Evolutionary conservation across 73 alveolate species (phyloP).

Genomic region (Paramecium sexaurelia): DNA sequence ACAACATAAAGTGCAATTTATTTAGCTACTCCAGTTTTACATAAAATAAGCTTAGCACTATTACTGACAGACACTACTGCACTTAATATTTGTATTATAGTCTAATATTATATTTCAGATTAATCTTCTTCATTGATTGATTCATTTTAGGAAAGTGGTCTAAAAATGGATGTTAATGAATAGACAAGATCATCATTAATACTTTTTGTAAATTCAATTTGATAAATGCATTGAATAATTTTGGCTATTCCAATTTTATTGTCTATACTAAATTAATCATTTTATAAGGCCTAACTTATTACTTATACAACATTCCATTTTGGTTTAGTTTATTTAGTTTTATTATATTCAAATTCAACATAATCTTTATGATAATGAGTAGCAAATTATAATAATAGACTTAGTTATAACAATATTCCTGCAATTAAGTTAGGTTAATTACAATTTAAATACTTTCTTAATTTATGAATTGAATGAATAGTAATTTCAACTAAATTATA

Average conservation of each 20-base stretch:
- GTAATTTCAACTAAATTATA: neutral
- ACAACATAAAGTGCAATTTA: neutral
- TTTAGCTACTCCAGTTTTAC: constrained; percentile 8
- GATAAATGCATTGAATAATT: neutral
- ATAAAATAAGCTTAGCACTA: neutral
- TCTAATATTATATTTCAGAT: neutral
- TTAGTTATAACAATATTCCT: neutral
- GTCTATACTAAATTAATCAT: neutral
- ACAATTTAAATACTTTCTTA: neutral
- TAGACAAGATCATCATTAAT: constrained; percentile 4
- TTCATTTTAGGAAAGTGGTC: neutral
- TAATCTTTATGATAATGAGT: constrained; percentile 34
- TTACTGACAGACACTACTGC: neutral
- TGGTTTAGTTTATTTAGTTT: neutral
- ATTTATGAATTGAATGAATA: neutral
- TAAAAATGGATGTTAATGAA: neutral
- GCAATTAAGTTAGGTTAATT: neutral
- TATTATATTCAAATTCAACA: constrained; percentile 15
- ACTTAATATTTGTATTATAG: constrained; percentile 1
- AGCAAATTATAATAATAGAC: neutral
- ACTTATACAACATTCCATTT: neutral
- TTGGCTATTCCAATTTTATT: neutral
- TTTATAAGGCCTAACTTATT: neutral
- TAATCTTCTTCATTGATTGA: neutral
- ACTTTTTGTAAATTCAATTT: neutral